Percentiles rank a stretch among this genome's conserved stretches.
Evolutionary conservation across 345 rosid genomes (phyloP).

Genomic region (Noccaea caerulescens): DNA sequence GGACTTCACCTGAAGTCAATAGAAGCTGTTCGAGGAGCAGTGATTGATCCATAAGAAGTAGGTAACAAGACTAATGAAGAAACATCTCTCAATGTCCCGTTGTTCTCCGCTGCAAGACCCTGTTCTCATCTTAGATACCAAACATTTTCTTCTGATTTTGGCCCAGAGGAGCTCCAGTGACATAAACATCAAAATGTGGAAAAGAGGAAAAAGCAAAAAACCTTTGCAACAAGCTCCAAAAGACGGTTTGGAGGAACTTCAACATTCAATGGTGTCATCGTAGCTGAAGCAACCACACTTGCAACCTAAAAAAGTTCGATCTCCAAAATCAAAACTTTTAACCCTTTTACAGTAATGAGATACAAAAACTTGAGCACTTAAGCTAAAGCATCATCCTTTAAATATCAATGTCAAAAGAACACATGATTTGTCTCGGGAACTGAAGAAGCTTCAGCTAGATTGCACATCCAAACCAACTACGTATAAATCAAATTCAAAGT

Average conservation of each 20-base stretch:
- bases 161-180: background rate
- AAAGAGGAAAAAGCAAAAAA: slow-evolving; percentile 15
- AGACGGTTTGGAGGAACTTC: slow-evolving; percentile 76
- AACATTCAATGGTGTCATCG: slow-evolving; percentile 75
- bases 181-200: slow-evolving; percentile 1
- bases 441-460: slow-evolving; percentile 12
- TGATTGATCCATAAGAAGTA: slow-evolving; percentile 53
- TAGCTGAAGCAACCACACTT: slow-evolving; percentile 73
- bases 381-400: slow-evolving; percentile 50
- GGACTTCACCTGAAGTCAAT: slow-evolving; percentile 66
- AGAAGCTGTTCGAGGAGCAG: slow-evolving; percentile 55
- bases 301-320: slow-evolving; percentile 60
- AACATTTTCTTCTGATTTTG: slow-evolving; percentile 14
- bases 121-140: slow-evolving; percentile 54
- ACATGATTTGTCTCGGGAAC: background rate
- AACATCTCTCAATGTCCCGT: slow-evolving; percentile 59
- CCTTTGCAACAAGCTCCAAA: slow-evolving; percentile 83
- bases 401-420: background rate
- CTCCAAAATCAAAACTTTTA: slow-evolving; percentile 33
- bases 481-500: slow-evolving; percentile 3
- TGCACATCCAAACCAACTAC: background rate
- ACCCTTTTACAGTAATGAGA: background rate
- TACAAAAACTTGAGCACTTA: slow-evolving; percentile 21
- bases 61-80: slow-evolving; percentile 53
- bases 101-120: slow-evolving; percentile 89